A percentile compares a stretch with the other conserved stretches of the same genome.
These are phyloP conservation scores for Flaveria bidentis DNA, from an alignment of 129 eudicot species.

Conservation along the genomic window DNA sequence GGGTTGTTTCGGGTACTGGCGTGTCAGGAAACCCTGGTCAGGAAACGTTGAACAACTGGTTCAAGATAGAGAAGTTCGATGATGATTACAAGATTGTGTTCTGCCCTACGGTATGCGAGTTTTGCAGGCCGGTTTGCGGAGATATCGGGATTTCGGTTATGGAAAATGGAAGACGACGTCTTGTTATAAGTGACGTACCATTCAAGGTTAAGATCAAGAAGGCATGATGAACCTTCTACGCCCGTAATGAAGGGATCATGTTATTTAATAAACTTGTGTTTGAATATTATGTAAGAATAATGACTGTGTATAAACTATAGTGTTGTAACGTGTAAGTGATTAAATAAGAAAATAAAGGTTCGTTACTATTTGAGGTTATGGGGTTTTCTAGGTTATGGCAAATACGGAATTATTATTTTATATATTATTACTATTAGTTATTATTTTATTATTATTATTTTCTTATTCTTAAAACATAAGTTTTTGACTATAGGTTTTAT, in stretches of 20 bases:
- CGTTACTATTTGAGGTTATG: too few species aligned
- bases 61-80: slow-evolving; percentile 23
- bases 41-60: slow-evolving; percentile 21
- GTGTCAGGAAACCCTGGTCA: slow-evolving; percentile 15
- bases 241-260: neutral
- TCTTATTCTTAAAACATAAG: too few species aligned
- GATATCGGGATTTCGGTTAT: slow-evolving; percentile 14
- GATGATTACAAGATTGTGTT: slow-evolving; percentile 19
- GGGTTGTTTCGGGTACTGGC: neutral
- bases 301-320: neutral
- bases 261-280: too few species aligned
- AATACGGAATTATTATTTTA: too few species aligned
- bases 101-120: slow-evolving; percentile 21
- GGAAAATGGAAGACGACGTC: slow-evolving; percentile 36
- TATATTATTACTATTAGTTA: too few species aligned
- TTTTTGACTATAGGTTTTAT: too few species aligned
- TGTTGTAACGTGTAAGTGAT: too few species aligned
- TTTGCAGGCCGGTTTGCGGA: slow-evolving; percentile 19
- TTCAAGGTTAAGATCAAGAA: slow-evolving; percentile 43
- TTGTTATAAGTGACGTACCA: slow-evolving; percentile 43
- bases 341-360: too few species aligned
- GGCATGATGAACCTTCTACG: slow-evolving; percentile 21
- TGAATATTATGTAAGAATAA: neutral
- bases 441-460: too few species aligned
- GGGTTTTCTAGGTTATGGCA: too few species aligned